Evolutionary conservation across 768 basidiomycete genomes (phyloP), one percentile per base, ranked within the genome.

Genomic region (Naganishia vaughanmartiniae): DNA sequence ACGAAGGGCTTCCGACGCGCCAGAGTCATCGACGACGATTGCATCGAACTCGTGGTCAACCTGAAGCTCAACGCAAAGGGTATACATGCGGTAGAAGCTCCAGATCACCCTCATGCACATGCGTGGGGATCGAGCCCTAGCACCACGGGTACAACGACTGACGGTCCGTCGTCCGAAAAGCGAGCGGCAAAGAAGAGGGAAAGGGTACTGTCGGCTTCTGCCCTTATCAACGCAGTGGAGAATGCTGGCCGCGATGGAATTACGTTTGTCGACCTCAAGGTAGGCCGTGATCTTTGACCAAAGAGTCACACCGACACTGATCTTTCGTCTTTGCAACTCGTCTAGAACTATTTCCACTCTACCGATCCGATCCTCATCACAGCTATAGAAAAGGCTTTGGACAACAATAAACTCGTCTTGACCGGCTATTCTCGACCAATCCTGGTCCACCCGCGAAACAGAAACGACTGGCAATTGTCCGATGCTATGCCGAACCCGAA

Each of bases 31-130:
- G 79, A 76, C 54, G 79, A 80, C 70, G 75, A 76, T 48, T 66
- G 67, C 11, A 75, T 75, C 57, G 79, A 80, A 46, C 74, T 79
- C 39, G 73, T 74, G 19, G 28, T 77, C 33, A 42, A 51, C 33
- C n/a, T 67, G 17, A 60, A 69, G n/a, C 42, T 58, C 34, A 57
- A 58, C 33, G 46, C 48, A 19, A 63, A 63, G 26, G 60, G 60
- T 3, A 63, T 30, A 42, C 42, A 19, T 6, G 39, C 60, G 9
- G 24, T 63, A 12, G 60, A 63, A 26, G 60, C 39, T 11, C 31
- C 54, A 14, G 26, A 60, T 45, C 45, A 5, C n/a, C 21, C 33
- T 21, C 46, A 45, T 14, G 34, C 30, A 10, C 45, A 42, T 17
- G 46, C 51, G 31, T 51, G 33, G 45, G 5, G 9, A n/a, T 7